phyloP scores from a whole-genome alignment of 129 eudicot species.

The Artemisia argyi region DNA sequence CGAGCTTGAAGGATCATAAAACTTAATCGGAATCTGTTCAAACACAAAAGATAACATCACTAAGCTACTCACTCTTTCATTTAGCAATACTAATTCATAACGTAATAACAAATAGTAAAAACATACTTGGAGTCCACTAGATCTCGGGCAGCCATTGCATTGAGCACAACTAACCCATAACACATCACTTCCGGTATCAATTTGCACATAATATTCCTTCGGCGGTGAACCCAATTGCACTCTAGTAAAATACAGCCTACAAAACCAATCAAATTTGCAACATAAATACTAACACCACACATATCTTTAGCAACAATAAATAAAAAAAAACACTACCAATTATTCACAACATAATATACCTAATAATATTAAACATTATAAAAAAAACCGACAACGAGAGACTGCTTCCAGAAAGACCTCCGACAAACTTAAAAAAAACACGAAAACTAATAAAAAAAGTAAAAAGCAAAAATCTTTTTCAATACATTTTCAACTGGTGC shows the following conservation, averaged over 20 bases:
- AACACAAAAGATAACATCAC: neutral
- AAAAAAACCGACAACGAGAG: no score
- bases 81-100: neutral
- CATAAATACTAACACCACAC: neutral
- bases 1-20: conserved; percentile 77
- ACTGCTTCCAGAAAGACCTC: neutral
- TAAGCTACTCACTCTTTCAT: neutral
- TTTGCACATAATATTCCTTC: conserved; percentile 80
- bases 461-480: conserved; percentile 26
- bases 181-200: conserved; percentile 95
- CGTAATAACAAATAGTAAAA: neutral
- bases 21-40: conserved; percentile 68
- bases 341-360: no score
- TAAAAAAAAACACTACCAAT: neutral
- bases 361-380: no score
- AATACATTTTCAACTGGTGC: conserved; percentile 5
- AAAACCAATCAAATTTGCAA: conserved; percentile 18
- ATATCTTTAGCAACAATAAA: neutral
- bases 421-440: neutral
- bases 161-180: conserved; percentile 84
- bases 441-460: conserved; percentile 4
- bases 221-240: conserved; percentile 88
- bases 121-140: conserved; percentile 89
- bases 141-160: conserved; percentile 81
- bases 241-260: conserved; percentile 80